Percentiles rank a stretch among this genome's conserved stretches.
These are phyloP conservation scores for Dalbergia cochinchinensis DNA, from an alignment of 306 rosid genomes.

Conservation along the genomic window DNA sequence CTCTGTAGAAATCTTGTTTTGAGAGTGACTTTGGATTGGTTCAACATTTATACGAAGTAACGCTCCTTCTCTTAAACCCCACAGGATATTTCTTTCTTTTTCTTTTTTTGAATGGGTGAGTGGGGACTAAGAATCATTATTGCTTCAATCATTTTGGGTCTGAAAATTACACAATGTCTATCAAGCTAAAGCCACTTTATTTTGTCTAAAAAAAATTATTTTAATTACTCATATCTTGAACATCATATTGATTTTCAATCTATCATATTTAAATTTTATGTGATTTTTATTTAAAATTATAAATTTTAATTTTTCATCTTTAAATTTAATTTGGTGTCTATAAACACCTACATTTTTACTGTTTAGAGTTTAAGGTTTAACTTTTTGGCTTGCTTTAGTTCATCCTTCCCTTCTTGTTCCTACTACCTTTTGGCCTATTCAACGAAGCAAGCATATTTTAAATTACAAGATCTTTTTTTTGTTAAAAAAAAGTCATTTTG, in stretches of 20 bases:
- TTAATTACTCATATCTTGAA: no score
- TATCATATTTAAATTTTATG: no score
- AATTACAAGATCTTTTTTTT: not conserved
- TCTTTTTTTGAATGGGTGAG: conserved; percentile 33
- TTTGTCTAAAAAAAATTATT: no score
- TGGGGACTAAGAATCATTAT: conserved; percentile 56
- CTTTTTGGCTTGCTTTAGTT: conserved; percentile 30
- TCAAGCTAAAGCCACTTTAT: conserved; percentile 34
- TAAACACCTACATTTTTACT: no score
- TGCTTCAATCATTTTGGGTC: conserved; percentile 60
- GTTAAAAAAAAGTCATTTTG: no score
- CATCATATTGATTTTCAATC: no score
- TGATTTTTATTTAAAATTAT: no score
- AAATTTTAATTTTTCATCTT: no score
- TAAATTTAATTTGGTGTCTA: no score
- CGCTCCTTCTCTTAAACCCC: conserved; percentile 3
- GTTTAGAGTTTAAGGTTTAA: no score
- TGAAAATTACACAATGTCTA: conserved; percentile 55
- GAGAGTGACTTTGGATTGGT: conserved; percentile 43
- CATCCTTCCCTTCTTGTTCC: conserved; percentile 27
- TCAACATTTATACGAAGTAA: conserved; percentile 39
- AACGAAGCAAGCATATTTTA: not conserved
- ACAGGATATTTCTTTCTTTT: not conserved
- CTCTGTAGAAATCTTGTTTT: conserved; percentile 46
- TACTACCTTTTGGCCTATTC: conserved; percentile 33